A percentile compares a stretch with the other conserved stretches of the same genome.
Conservation (phyloP, 768 basidiomycete genomes). For the Leucocoprinus birnbaumii region DNA sequence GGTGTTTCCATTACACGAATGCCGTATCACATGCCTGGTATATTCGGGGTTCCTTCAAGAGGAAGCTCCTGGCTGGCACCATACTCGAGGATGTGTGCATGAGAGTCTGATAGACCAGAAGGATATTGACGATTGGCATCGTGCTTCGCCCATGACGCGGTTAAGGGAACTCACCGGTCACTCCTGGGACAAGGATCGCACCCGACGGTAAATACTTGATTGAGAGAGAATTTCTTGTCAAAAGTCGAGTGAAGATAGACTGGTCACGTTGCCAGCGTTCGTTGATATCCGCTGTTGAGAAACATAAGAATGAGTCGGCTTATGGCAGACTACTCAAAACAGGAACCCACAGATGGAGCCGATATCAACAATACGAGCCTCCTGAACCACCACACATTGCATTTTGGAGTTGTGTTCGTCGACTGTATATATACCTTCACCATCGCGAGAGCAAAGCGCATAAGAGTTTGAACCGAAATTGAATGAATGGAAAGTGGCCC, state of each 20-base stretch:
- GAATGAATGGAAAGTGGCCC: background rate
- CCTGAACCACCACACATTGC: slow-evolving; percentile 63
- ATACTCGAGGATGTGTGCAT: slow-evolving; percentile 77
- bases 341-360: slow-evolving; percentile 53
- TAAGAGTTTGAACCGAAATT: slow-evolving; percentile 28
- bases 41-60: slow-evolving; percentile 57
- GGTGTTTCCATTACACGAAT: background rate
- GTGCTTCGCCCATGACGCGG: background rate
- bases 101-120: slow-evolving; percentile 53
- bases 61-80: slow-evolving; percentile 64
- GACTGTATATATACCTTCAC: slow-evolving; percentile 62
- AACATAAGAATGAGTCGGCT: background rate
- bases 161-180: slow-evolving; percentile 51
- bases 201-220: slow-evolving; percentile 51
- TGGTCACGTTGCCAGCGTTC: slow-evolving; percentile 32
- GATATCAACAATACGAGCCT: slow-evolving; percentile 44
- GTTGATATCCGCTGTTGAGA: slow-evolving; percentile 36
- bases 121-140: background rate
- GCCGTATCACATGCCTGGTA: slow-evolving; percentile 41
- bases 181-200: slow-evolving; percentile 67
- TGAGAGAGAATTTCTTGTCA: slow-evolving; percentile 14
- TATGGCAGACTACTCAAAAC: background rate
- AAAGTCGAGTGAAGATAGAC: slow-evolving; percentile 17
- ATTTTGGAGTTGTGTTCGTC: slow-evolving; percentile 46
- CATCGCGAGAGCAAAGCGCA: slow-evolving; percentile 59